Conservation (phyloP, 805 yeast genomes). For the Peterozyma xylosa region DNA sequence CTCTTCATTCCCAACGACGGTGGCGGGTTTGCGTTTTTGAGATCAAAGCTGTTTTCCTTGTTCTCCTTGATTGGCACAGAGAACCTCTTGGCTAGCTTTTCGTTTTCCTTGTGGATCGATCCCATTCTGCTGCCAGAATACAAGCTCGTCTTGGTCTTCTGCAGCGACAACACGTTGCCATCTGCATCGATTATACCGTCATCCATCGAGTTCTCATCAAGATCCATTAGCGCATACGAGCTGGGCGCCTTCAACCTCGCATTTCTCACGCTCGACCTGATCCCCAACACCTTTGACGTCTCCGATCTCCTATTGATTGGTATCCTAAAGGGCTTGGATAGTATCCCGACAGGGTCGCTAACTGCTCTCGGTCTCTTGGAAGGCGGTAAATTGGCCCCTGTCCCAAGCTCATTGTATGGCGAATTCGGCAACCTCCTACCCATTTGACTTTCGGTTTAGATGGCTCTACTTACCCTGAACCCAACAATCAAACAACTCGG, state of each 20-base stretch:
- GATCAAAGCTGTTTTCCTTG: slow-evolving; percentile 23
- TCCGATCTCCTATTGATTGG: slow-evolving; percentile 37
- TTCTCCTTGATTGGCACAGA: slow-evolving; percentile 49
- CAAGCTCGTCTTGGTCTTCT: slow-evolving; percentile 48
- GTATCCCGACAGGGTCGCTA: slow-evolving; percentile 40
- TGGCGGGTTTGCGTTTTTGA: slow-evolving; percentile 39
- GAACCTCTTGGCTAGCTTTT: slow-evolving; percentile 40
- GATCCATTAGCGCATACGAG: slow-evolving; percentile 32
- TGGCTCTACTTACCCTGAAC: too few relatives aligned
- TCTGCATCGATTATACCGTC: slow-evolving; percentile 20
- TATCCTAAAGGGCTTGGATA: slow-evolving; percentile 63
- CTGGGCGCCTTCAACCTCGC: slow-evolving; percentile 25
- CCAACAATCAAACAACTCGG: too few relatives aligned
- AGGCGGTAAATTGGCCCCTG: slow-evolving; percentile 62
- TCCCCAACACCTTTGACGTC: slow-evolving; percentile 11
- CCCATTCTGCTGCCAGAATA: slow-evolving; percentile 43
- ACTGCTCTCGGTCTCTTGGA: slow-evolving; percentile 46
- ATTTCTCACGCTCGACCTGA: slow-evolving; percentile 13
- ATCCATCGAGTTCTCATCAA: slow-evolving; percentile 18
- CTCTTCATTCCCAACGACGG: slow-evolving; percentile 82
- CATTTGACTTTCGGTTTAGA: slow-evolving; percentile 2
- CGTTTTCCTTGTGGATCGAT: slow-evolving; percentile 31
- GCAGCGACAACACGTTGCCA: slow-evolving; percentile 17
- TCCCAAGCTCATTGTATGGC: slow-evolving; percentile 46
- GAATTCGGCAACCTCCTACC: slow-evolving; percentile 26